These are phyloP conservation scores for Penicillium sp. DNA, from an alignment of 2,329 filamentous ascomycete species.

Conservation along the genomic window DNA sequence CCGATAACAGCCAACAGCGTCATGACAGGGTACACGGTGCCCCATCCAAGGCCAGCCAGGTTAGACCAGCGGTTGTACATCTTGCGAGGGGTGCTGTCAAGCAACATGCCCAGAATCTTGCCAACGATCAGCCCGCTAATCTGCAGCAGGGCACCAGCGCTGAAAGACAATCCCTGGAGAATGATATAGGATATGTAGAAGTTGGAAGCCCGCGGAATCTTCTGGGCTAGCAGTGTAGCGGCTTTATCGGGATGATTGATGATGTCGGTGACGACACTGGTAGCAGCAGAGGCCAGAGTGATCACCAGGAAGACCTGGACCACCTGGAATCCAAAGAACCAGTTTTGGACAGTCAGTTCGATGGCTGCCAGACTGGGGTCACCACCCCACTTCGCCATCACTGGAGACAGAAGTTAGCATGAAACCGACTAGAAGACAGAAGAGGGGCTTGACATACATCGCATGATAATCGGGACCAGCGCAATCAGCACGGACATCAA, in stretches of 20 bases:
- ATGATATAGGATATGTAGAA: constrained; percentile 96
- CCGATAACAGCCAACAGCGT: constrained; percentile 78
- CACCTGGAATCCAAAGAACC: constrained; percentile 70
- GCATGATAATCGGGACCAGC: constrained; percentile 76
- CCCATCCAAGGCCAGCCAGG: constrained; percentile 75
- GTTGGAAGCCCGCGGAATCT: constrained; percentile 81
- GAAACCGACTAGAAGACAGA: not conserved
- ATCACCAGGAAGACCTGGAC: constrained; percentile 89
- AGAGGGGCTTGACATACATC: constrained; percentile 52
- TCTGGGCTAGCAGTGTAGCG: constrained; percentile 64
- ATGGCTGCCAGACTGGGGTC: constrained; percentile 75
- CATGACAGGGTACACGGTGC: constrained; percentile 75
- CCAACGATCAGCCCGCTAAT: constrained; percentile 70
- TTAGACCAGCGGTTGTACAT: constrained; percentile 75
- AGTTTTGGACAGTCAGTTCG: constrained; percentile 85
- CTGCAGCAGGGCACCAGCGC: constrained; percentile 71
- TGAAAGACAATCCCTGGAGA: constrained; percentile 80
- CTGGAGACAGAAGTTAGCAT: constrained; percentile 38
- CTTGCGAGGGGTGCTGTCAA: constrained; percentile 74
- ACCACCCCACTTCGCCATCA: constrained; percentile 75
- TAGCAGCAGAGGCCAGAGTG: constrained; percentile 76
- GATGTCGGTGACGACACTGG: constrained; percentile 64
- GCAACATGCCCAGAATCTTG: constrained; percentile 68
- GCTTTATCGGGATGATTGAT: constrained; percentile 60
- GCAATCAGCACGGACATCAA: constrained; percentile 81